Conservation (phyloP, 106 monocot genomes). For the Cymbidium sinense region DNA sequence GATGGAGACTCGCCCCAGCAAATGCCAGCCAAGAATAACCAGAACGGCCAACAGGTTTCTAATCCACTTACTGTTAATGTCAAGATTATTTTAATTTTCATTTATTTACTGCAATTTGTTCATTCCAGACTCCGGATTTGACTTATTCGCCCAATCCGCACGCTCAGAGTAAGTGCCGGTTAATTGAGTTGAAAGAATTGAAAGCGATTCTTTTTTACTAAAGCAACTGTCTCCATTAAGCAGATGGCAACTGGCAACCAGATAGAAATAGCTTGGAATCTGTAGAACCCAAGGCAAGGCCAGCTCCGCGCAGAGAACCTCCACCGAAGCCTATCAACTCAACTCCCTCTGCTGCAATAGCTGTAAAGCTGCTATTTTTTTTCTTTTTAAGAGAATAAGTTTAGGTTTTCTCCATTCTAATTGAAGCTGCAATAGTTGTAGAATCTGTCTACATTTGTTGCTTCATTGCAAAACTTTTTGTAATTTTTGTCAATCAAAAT, state of each 20-base stretch:
- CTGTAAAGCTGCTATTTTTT: conserved; percentile 17
- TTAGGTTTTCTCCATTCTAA: not conserved
- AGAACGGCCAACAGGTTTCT: conserved; percentile 39
- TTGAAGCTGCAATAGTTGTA: not conserved
- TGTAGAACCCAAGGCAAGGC: conserved; percentile 21
- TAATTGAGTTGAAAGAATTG: not conserved
- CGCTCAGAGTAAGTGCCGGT: conserved; percentile 20
- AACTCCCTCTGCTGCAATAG: conserved; percentile 14
- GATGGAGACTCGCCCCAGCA: conserved; percentile 46
- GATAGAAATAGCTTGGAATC: conserved; percentile 18
- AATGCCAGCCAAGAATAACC: conserved; percentile 17
- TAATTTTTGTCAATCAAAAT: too few species aligned
- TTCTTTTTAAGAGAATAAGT: not conserved
- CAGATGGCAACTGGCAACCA: conserved; percentile 27
- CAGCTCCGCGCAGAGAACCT: conserved; percentile 20
- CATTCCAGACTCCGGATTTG: conserved; percentile 37
- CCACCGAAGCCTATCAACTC: conserved; percentile 23
- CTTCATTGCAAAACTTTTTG: too few species aligned
- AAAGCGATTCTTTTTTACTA: not conserved
- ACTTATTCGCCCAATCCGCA: conserved; percentile 44
- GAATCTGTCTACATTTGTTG: too few species aligned
- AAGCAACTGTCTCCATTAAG: not conserved
- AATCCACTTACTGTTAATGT: not conserved
- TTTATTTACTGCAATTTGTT: not conserved
- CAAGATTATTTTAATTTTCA: not conserved